Conservation (phyloP, 2,329 filamentous ascomycete genomes). For the Periconia sp. region DNA sequence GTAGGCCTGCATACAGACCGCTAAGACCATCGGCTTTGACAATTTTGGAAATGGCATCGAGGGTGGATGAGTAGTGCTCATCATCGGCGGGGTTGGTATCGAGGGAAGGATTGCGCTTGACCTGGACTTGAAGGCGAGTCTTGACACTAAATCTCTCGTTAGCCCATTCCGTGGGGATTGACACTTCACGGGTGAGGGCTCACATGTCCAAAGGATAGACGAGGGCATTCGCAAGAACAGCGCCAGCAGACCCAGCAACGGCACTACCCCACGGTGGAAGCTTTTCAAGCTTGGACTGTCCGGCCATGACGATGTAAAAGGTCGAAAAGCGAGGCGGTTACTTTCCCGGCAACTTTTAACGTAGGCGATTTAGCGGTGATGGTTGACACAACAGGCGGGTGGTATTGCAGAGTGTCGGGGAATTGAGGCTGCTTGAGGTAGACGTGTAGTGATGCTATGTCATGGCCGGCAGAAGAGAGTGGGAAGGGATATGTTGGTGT, state of each 20-base stretch:
- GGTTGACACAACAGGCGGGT: slow-evolving; percentile 15
- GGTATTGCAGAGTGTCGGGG: slow-evolving; percentile 9
- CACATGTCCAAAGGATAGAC: slow-evolving; percentile 98
- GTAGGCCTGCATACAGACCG: slow-evolving; percentile 88
- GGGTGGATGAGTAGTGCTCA: slow-evolving; percentile 80
- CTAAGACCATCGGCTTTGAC: slow-evolving; percentile 74
- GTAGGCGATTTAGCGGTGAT: slow-evolving; percentile 10
- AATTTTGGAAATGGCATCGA: slow-evolving; percentile 88
- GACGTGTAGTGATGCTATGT: slow-evolving; percentile 18
- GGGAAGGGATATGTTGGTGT: neutral
- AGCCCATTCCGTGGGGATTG: neutral
- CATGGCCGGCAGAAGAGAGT: slow-evolving; percentile 18
- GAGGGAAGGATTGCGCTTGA: slow-evolving; percentile 59
- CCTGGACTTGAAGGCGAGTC: slow-evolving; percentile 92
- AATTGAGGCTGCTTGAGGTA: neutral
- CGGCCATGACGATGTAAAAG: slow-evolving; percentile 48
- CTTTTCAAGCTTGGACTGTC: slow-evolving; percentile 64
- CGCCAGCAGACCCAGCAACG: slow-evolving; percentile 87
- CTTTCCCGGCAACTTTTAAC: neutral
- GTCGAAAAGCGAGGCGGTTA: neutral
- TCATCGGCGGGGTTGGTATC: slow-evolving; percentile 51
- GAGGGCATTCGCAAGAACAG: slow-evolving; percentile 89
- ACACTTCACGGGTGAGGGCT: slow-evolving; percentile 36
- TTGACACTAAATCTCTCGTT: slow-evolving; percentile 69
- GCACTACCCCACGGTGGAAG: slow-evolving; percentile 93